Base-by-base conservation (phyloP, 2,329 filamentous ascomycete species). In the Pseudogymnoascus sp. region DNA sequence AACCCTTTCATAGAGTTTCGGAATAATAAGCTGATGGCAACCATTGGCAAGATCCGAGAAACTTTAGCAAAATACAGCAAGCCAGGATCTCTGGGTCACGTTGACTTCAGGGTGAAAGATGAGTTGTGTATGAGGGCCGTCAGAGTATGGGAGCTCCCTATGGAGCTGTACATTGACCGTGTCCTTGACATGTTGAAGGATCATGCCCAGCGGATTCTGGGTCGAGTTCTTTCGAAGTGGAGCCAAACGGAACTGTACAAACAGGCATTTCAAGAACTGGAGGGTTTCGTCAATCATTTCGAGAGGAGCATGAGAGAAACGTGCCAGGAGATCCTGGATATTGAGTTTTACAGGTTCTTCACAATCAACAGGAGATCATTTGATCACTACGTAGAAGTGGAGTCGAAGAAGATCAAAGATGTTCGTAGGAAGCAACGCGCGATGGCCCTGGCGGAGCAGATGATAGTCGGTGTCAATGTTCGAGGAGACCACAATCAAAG, bases 101-200 rank as follows among this genome's bases (percentile, higher is more conserved):
- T 85, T 0, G 81, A 86, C 0, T 80, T 83, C 0, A 81, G 83
- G 39, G 85, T 88, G 0, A 84, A 86, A 21, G 81, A 86, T 29
- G 77, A 78, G 0, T 76, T 89, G 14, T 85, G 83, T 54, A 76
- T 79, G 14, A 75, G 82, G n/a, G 81, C 82, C 0, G 81, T 89
- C 1, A 70, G 73, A 6, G 80, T 83, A 1, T 90, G 88, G 88
- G 70, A 78, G 1, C 69, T 69, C 0, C 85, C 85, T 0, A 77
- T 86, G 57, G 71, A 78, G 0, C 76, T 65, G 0, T 78, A 79
- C 29, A 65, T 79, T 1, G 64, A 70, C 3, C 72, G 77, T 4
- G 81, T 82, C 0, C 79, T 84, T 63, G 67, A 71, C 1, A 76
- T 83, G 4, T 72, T 89, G 71, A 2, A 75, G 73, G 42, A 65